Evolutionary conservation across 306 rosid species (phyloP), one percentile per base, ranked within the genome.

Genomic region (Lupinus albus): DNA sequence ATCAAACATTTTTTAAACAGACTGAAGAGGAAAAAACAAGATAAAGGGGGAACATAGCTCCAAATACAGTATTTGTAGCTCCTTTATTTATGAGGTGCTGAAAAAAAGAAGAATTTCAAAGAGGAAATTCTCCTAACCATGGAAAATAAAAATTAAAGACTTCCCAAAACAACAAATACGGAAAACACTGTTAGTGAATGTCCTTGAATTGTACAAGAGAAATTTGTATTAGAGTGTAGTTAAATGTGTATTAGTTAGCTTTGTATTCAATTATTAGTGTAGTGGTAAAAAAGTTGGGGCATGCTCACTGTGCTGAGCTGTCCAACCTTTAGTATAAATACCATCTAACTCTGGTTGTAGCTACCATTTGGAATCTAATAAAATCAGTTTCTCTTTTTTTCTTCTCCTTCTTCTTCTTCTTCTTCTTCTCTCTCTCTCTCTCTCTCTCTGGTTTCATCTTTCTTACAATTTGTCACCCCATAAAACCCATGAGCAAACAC

Each of bases 131-230:
- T 38, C 20, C 46, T 25, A 17, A 35, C 11, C 41, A 42, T n/a
- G 49, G 64, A n/a, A 39, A 16, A 39, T 33, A 62, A 56, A 28
- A 62, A 60, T 38, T 38, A 47, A 47, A 28, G 30, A 67, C 36
- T 50, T 5, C 49, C 75, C 47, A 47, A 58, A 48, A 58, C 38
- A 47, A 12, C 51, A 14, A 0, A 46, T 13, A 51, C 41, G 5
- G 7, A 30, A 28, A n/a, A 57, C 16, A 33, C 13, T 1, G 47
- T 11, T 5, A 21, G 14, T 20, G 15, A 46, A 32, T 47, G 10
- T 59, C 67, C 65, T 46, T 49, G 58, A 47, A 11, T 44, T 45
- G 15, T 47, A 64, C n/a, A 33, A 30, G 9, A 61, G 46, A 73
- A 74, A 56, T 41, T 50, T n/a, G n/a, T n/a, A n/a, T n/a, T n/a